Evolutionary conservation across 306 rosid species (phyloP), one percentile per base, ranked within the genome.

Genomic region (Vigna hirtella): DNA sequence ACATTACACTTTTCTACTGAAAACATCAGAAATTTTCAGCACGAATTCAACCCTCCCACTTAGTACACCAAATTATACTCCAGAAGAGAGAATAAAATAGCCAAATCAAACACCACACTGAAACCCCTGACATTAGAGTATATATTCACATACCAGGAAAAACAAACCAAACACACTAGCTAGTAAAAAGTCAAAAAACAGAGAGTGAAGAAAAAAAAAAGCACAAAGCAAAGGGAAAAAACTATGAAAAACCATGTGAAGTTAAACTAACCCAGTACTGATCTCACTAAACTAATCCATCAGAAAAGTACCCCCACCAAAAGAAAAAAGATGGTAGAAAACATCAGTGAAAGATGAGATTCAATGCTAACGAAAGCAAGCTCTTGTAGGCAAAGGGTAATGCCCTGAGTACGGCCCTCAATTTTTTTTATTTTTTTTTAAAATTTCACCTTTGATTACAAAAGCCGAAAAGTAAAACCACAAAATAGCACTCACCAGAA

Each of bases 401-500:
- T 57, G 36, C 12, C 64, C 50, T 45, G 13, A 2, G 50, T 11
- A 45, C 71, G 65, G 42, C 59, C 55, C 52, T 18, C 9, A 3
- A 0, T 4, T 2, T 48, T 80, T 30, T 28, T 9, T 4, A 4
- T 3, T 38, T 36, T 26, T 26, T 26, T 0, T 2, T 4, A 53
- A 53, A 6, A 63, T 17, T 4, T 40, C 40, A 13, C 8, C n/a
- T 24, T 38, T 48, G 2, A 40, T 65, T 9, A 11, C 13, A 34
- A 65, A 20, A 38, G 5, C 26, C 10, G 30, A 65, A 65, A 65
- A 65, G 70, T n/a, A 28, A 63, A 63, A 65, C 9, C 4, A 9
- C 4, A 64, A 36, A 38, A 48, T 3, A 9, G 30, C 28, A 78
- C 84, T 76, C 34, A 95, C 98, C 97, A 22, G 93, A 92, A 87